Evolutionary conservation across 2,329 filamentous ascomycete genomes (phyloP), one percentile per base, ranked within the genome.

Genomic region (Rutstroemia sp.): DNA sequence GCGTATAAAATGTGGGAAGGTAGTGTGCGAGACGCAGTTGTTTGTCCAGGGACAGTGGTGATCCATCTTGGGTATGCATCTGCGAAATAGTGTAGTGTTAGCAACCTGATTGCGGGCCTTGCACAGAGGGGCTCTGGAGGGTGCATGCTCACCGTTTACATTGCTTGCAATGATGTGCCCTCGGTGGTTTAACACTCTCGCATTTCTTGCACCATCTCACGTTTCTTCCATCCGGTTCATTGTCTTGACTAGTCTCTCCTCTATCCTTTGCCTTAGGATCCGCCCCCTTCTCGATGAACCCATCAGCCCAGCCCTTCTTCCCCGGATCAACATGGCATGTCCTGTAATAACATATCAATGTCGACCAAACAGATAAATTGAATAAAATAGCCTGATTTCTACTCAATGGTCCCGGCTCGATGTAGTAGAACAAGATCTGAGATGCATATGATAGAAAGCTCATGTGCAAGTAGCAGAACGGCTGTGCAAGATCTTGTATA

Each of bases 41-140:
- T 74, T 76, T 3, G 88, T 92, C 89, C 89, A 94, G 2, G 89
- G 88, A 68, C 89, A 94, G 73, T 95, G 88, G 72, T 91, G 87
- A 73, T 92, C 88, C 88, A 92, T 92, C 72, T 83, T 87, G 39
- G 87, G 86, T 49, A 91, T 81, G 71, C 88, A 91, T 64, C 75
- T 78, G 23, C 18, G 1, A 27, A 25, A 1, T 1, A 27, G 34
- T 18, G 53, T 61, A 23, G 64, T 52, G 39, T 16, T 9, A 16
- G 27, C 10, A 23, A 23, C 6, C 34, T 19, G 3, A 16, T 16
- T 8, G 9, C 3, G 9, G 3, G 5, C 3, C 4, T 2, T 18
- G n/a, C 16, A 27, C 4, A 51, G 8, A 19, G 6, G 5, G 21
- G 34, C 30, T 34, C 10, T 34, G 3, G 10, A 10, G 12, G 30